Conservation (phyloP, 306 rosid species). For the Quillaja saponaria region DNA sequence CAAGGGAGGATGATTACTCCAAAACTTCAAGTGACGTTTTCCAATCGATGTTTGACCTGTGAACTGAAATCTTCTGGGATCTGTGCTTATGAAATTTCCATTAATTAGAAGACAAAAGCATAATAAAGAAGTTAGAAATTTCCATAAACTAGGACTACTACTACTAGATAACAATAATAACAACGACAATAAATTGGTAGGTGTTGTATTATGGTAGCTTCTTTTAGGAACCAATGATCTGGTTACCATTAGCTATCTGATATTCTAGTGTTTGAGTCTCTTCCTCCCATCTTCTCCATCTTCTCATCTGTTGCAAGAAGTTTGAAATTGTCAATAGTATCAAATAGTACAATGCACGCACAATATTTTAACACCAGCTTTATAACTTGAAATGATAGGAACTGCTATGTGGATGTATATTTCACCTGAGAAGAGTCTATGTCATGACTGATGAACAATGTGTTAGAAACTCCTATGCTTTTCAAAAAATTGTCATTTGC, state of each 20-base stretch:
- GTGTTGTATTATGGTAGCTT: background rate
- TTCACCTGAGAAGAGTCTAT: too few relatives aligned
- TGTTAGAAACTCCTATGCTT: too few relatives aligned
- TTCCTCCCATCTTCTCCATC: constrained; percentile 71
- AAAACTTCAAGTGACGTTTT: constrained; percentile 57
- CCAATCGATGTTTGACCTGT: constrained; percentile 54
- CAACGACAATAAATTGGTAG: too few relatives aligned
- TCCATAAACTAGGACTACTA: too few relatives aligned
- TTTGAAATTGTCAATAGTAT: background rate
- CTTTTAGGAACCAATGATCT: background rate
- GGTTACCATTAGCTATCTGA: constrained; percentile 59
- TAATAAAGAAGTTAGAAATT: too few relatives aligned
- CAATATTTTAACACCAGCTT: too few relatives aligned
- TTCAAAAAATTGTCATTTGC: too few relatives aligned
- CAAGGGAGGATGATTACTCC: constrained; percentile 50
- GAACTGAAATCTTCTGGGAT: constrained; percentile 57
- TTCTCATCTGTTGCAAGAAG: constrained; percentile 45
- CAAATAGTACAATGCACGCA: background rate
- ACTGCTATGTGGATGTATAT: too few relatives aligned
- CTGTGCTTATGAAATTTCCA: constrained; percentile 31
- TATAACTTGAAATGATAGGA: too few relatives aligned
- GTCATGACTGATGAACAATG: too few relatives aligned
- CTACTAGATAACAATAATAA: background rate
- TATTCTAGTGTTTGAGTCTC: constrained; percentile 66
- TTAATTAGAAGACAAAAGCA: background rate